Base-by-base conservation (phyloP, 139 green algal genomes). In the Parachlorella kessleri region DNA sequence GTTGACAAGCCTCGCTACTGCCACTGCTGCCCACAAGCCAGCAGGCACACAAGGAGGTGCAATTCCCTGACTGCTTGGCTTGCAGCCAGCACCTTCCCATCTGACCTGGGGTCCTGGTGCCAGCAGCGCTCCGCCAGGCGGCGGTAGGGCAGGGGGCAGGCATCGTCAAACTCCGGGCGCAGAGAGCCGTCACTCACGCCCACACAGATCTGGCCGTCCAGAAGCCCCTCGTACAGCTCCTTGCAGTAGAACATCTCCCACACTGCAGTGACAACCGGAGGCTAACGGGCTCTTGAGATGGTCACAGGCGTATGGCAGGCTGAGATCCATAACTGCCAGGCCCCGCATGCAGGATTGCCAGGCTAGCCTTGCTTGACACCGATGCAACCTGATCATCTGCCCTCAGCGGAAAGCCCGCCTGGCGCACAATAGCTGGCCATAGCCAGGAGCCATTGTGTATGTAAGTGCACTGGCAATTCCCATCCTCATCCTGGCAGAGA, bases 221-320 rank as follows among this genome's bases (percentile, higher is more conserved):
- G 30, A 24, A 85, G 40, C 40, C 41, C 64, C 3, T 75, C 70
- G 35, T 85, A 85, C 1, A 73, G 64, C 2, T 80, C 59, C 23
- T 28, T 55, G 67, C 73, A 85, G 73, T 85, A 72, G 53, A 70
- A 82, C 80, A 85, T 85, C 48, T 80, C 72, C 72, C 73, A 81
- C 54, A 85, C 76, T 81, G 76, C 68, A 35, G 3, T 30, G 32
- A 65, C n/a, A n/a, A n/a, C 23, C 53, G 53, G 53, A 63, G 53
- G 53, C n/a, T n/a, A n/a, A 63, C 18, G 53, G 53, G 53, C 1
- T 1, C 18, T 14, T 14, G 53, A 21, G 18, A 21, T 63, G 53
- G 53, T 21, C 53, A 63, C 53, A 63, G 18, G 53, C n/a, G n/a
- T n/a, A 63, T 14, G 53, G 23, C 53, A 1, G 53, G 53, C 18